Conservation (phyloP, 257 asterid genomes). For the Nemophila menziesii region DNA sequence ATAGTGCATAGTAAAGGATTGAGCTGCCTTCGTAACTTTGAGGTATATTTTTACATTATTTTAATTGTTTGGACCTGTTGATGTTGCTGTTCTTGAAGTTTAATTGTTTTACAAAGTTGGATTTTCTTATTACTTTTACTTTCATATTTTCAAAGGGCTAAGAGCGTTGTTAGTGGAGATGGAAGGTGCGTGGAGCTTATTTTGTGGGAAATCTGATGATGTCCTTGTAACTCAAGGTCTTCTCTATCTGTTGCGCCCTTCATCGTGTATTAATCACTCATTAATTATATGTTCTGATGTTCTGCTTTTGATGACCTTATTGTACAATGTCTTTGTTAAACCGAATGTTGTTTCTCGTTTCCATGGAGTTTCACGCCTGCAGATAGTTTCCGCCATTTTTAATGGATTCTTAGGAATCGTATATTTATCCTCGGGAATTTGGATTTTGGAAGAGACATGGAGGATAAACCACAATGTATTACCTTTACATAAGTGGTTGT, state of each 20-base stretch:
- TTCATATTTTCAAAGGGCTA: too few relatives aligned
- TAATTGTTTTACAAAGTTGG: too few relatives aligned
- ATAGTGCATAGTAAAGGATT: too few relatives aligned
- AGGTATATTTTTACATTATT: too few relatives aligned
- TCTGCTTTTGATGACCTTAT: constrained; percentile 36
- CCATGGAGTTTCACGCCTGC: constrained; percentile 29
- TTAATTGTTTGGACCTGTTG: too few relatives aligned
- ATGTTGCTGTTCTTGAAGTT: too few relatives aligned
- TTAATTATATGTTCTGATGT: constrained; percentile 35
- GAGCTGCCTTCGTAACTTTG: too few relatives aligned
- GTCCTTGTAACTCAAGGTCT: constrained; percentile 10
- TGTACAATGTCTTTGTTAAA: constrained; percentile 32
- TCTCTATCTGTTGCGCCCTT: constrained; percentile 22
- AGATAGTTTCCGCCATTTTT: constrained; percentile 36
- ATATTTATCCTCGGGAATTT: constrained; percentile 36
- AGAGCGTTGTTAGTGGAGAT: too few relatives aligned
- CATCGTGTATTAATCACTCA: constrained; percentile 50
- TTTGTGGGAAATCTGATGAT: constrained; percentile 3
- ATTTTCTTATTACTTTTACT: too few relatives aligned
- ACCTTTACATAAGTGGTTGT: constrained; percentile 7
- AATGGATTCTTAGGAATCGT: constrained; percentile 49
- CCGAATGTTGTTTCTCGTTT: constrained; percentile 5
- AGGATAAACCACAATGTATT: constrained; percentile 14
- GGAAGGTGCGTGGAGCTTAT: constrained; percentile 3
- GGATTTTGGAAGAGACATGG: constrained; percentile 43